These are phyloP conservation scores for Austroboletus eburneus DNA, from an alignment of 768 basidiomycete genomes.

Conservation along the genomic window DNA sequence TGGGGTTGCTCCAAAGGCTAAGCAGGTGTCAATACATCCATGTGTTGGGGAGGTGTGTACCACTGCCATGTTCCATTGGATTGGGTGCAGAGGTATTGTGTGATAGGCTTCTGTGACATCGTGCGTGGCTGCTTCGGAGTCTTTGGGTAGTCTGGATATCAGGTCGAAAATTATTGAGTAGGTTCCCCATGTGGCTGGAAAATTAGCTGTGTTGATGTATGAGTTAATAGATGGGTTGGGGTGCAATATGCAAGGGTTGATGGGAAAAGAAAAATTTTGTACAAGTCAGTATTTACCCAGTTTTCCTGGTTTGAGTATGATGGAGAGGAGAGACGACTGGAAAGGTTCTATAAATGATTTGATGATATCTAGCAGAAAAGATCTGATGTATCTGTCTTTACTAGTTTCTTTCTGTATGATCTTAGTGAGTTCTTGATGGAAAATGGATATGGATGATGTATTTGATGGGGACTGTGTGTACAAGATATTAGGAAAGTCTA, in stretches of 20 bases:
- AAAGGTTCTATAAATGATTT: neutral
- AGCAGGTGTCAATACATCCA: neutral
- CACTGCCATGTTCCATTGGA: neutral
- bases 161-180: neutral
- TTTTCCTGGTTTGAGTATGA: neutral
- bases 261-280: neutral
- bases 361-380: neutral
- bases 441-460: neutral
- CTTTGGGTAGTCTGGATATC: neutral
- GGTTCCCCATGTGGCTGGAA: neutral
- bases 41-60: neutral
- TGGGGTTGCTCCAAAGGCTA: neutral
- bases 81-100: neutral
- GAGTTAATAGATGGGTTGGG: neutral
- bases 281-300: neutral
- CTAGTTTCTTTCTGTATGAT: neutral
- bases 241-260: rapidly evolving
- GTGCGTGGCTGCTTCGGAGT: neutral
- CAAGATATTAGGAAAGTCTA: too few species aligned
- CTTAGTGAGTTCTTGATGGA: neutral
- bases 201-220: rapidly evolving
- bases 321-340: neutral
- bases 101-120: neutral
- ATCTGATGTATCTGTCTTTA: neutral
- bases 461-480: neutral